Evolutionary conservation across 805 yeast genomes (phyloP).

Genomic region (Saccharomycopsis sp.): DNA sequence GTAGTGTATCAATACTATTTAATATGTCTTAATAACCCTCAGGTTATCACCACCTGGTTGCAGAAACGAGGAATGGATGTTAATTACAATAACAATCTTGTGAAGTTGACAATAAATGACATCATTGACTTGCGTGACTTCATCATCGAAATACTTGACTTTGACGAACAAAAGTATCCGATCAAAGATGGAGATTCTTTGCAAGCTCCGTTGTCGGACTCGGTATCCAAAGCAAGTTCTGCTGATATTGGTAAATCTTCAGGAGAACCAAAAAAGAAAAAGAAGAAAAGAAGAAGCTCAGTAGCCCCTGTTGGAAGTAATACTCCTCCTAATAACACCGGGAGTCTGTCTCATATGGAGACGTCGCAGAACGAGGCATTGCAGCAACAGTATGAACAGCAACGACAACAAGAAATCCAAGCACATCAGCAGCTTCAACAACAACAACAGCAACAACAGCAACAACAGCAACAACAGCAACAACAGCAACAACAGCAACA

Average conservation of each 20-base stretch:
- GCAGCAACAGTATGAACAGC: background rate
- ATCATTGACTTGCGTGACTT: background rate
- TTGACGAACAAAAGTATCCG: background rate
- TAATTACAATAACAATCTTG: slow-evolving; percentile 2
- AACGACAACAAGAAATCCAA: background rate
- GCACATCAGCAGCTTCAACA: no score
- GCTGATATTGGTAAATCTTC: background rate
- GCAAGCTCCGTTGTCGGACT: background rate
- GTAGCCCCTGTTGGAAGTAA: no score
- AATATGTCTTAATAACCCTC: slow-evolving; percentile 14
- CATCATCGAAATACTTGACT: background rate
- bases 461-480: background rate
- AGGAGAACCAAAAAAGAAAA: background rate
- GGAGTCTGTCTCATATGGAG: background rate
- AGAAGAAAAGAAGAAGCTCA: no score
- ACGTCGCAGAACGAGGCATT: background rate
- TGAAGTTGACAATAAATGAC: background rate
- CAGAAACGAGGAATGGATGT: slow-evolving; percentile 1
- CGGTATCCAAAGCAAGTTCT: background rate
- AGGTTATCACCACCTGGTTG: slow-evolving; percentile 11
- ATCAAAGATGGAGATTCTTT: background rate
- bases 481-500: background rate
- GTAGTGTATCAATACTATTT: slow-evolving; percentile 15
- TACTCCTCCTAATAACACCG: background rate
- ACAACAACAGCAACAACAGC: no score